phyloP scores from a whole-genome alignment of 352 stramenopile species.

The Pythium insidiosum region DNA sequence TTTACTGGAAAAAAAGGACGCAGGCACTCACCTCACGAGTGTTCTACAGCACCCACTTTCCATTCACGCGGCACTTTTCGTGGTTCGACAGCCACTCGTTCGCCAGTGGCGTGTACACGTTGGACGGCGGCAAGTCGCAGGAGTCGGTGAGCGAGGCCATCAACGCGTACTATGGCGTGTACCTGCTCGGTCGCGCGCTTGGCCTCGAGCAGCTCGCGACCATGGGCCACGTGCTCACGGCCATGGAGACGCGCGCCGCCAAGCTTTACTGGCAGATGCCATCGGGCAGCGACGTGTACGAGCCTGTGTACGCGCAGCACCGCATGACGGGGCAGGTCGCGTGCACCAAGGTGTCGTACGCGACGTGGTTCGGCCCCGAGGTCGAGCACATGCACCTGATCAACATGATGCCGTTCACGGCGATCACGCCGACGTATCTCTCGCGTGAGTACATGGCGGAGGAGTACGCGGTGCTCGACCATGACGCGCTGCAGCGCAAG shows the following conservation, averaged over 20 bases:
- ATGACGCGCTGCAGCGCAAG: constrained; percentile 56
- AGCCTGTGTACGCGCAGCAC: constrained; percentile 63
- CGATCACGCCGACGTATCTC: constrained; percentile 73
- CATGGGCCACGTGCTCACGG: constrained; percentile 88
- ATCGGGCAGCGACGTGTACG: constrained; percentile 47
- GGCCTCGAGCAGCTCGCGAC: constrained; percentile 64
- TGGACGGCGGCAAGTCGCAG: constrained; percentile 94
- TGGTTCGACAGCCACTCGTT: constrained; percentile 97
- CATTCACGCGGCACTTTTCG: constrained; percentile 92
- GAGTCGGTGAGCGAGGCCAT: constrained; percentile 95
- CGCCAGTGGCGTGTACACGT: constrained; percentile 92
- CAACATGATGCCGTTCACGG: constrained; percentile 90
- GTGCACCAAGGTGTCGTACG: constrained; percentile 75
- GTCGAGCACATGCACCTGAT: constrained; percentile 86
- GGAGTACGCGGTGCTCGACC: constrained; percentile 71
- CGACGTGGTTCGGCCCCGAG: constrained; percentile 82
- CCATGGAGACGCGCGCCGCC: constrained; percentile 90
- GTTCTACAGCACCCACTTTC: constrained; percentile 69
- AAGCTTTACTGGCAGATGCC: constrained; percentile 96
- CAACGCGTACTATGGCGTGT: constrained; percentile 97
- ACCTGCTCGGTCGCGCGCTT: constrained; percentile 83
- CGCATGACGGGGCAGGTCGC: constrained; percentile 81
- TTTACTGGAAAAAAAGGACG: neutral
- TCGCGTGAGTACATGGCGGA: constrained; percentile 56
- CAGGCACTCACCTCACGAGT: constrained; percentile 1